Base-by-base conservation (phyloP, 805 yeast species). In the Tetrapisispora iriomotensis region DNA sequence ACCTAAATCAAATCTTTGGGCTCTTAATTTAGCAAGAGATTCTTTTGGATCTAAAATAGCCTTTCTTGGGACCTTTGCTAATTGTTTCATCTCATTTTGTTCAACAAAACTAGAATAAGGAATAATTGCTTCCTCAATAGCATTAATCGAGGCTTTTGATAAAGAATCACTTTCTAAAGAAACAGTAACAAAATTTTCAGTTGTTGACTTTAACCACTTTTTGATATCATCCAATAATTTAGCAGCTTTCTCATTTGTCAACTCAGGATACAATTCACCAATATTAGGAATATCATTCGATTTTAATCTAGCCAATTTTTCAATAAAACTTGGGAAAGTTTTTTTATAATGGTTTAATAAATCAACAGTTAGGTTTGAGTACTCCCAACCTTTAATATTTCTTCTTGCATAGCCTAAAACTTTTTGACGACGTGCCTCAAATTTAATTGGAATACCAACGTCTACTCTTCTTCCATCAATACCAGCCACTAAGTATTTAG, bases 381-480 rank as follows among this genome's bases (percentile, higher is more conserved):
- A 92, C 49, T 79, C 86, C 98, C 98, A 92, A 18, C 77, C 79
- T 37, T 69, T 68, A 20, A 67, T 72, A 30, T 62, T 66, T 52
- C 79, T 77, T 43, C 78, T 72, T 1, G 96, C 77, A 64, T 77
- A 90, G 4, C 97, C 98, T 45, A 88, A 68, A 3, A 85, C 97
- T 61, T 90, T 90, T 51, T 75, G 72, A 49, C 86, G 75, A 43
- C 75, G 74, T 18, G 75, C 74, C 47, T 88, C 95, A 60, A 79
- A 82, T 62, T 88, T 88, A 58, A 92, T 68, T 41, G 81, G 83
- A 46, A 92, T 66, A 17, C 97, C 97, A 51, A 92, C 67, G 54
- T 88, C 82, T 8, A 70, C 52, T 46, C 72, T 71, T 46, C 66
- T 73, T 18, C 72, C 72, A 25, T 65, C 64, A 17, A 69, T 68